These are phyloP conservation scores for Paspalum vaginatum DNA, from an alignment of 176 grass and related monocot genomes.

Conservation along the genomic window DNA sequence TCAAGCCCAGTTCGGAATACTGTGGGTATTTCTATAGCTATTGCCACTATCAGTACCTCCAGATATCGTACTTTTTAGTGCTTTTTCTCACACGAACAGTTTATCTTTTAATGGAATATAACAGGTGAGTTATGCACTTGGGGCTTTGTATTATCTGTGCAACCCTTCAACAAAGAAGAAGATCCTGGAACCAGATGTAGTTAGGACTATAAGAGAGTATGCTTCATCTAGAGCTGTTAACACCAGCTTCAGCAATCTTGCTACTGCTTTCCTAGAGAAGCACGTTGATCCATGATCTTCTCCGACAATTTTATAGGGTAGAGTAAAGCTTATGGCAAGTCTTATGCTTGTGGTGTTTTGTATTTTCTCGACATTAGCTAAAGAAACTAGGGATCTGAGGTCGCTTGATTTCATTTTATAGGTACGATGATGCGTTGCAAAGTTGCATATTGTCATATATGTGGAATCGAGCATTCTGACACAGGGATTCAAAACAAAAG, in stretches of 20 bases:
- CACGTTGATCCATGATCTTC: slow-evolving; percentile 52
- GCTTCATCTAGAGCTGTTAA: slow-evolving; percentile 55
- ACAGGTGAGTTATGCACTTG: slow-evolving; percentile 87
- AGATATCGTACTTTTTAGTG: background rate
- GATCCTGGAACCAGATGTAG: slow-evolving; percentile 72
- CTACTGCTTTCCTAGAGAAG: slow-evolving; percentile 71
- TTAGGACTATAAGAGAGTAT: slow-evolving; percentile 55
- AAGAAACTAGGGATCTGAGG: background rate
- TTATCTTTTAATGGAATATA: background rate
- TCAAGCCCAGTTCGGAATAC: slow-evolving; percentile 86
- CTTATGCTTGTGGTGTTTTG: background rate
- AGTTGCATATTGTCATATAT: background rate
- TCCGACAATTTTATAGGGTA: background rate
- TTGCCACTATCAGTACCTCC: background rate
- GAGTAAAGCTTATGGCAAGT: background rate
- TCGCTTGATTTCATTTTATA: slow-evolving; percentile 9
- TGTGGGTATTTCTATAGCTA: slow-evolving; percentile 60
- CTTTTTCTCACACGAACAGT: background rate
- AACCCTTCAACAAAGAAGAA: slow-evolving; percentile 67
- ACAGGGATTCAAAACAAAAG: background rate
- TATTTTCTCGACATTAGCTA: background rate
- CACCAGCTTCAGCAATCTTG: slow-evolving; percentile 72
- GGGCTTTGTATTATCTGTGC: slow-evolving; percentile 76
- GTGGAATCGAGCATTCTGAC: background rate
- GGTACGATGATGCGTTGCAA: background rate